Evolutionary conservation across 1,284 basidiomycete species (phyloP), one percentile per base, ranked within the genome.

Genomic region (Inonotus hispidus): DNA sequence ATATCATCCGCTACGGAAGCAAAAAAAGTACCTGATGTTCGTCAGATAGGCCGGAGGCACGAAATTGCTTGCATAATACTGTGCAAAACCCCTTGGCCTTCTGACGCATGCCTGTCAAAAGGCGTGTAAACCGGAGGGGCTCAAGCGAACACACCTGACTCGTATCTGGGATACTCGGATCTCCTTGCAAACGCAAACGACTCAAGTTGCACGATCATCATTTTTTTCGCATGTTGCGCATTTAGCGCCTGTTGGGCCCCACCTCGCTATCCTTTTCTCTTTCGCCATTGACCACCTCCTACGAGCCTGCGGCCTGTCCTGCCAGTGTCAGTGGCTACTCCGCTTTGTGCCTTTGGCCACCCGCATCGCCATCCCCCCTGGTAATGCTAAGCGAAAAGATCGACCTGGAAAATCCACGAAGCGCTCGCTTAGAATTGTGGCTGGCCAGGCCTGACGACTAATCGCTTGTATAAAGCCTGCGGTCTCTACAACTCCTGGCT

Each of bases 391-490:
- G 41, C 41, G 16, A 43, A 43, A 2, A 43, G 19, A 43, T 7
- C 41, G 19, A 21, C 41, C n/a, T 43, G 19, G 41, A n/a, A n/a
- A 43, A 43, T 43, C 41, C 41, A 43, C 41, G 6, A 16, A 21
- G 25, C 39, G 35, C 38, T 8, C 21, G 35, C 19, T 43, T 41
- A n/a, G 16, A n/a, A 43, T n/a, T 43, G 53, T 54, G 53, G 53
- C 37, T 54, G 35, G 37, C 29, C n/a, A 21, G 14, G 37, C 29
- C n/a, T 39, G 14, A 39, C 53, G 35, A 54, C 53, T 54, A 54
- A 54, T 54, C 53, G 19, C 32, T 54, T 39, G 35, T 39, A 54
- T 41, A 54, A 54, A 54, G 38, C 23, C 46, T 27, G 50, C 7
- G 8, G 32, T 49, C 46, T 52, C n/a, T 19, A 14, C 47, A 25